Conservation (phyloP, 108 stramenopile genomes). For the Hondaea fermentalgiana region DNA sequence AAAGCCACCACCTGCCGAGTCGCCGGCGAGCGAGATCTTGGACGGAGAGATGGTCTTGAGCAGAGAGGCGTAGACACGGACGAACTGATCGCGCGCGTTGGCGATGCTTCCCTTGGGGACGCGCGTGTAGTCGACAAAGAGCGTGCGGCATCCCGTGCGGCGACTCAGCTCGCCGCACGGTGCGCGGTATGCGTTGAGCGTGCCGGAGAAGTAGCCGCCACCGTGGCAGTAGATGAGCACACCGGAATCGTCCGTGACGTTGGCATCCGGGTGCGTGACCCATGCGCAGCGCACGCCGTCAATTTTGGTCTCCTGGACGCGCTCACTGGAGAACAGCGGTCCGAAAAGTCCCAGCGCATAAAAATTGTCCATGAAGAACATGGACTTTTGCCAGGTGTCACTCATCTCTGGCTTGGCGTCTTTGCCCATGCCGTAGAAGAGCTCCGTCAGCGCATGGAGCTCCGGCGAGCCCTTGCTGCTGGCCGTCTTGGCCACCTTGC, state of each 20-base stretch:
- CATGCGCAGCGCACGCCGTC: neutral
- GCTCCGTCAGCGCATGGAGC: no score
- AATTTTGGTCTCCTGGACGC: neutral
- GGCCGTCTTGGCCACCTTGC: no score
- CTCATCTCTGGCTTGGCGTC: no score
- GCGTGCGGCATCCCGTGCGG: neutral
- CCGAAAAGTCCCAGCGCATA: neutral
- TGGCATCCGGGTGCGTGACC: neutral
- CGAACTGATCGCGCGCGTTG: neutral
- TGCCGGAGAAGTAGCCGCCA: neutral
- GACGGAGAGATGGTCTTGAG: neutral
- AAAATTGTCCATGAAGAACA: neutral
- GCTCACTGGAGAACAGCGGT: neutral
- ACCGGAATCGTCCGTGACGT: neutral
- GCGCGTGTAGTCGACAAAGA: conserved; percentile 10
- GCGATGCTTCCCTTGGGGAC: neutral
- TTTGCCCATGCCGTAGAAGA: no score
- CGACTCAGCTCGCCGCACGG: neutral
- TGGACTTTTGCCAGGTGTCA: no score
- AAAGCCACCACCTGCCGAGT: neutral
- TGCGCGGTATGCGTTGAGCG: neutral
- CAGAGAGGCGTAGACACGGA: neutral
- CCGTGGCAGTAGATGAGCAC: neutral
- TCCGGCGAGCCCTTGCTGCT: no score
- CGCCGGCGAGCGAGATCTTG: neutral